Conservation (phyloP, 1,284 basidiomycete genomes). For the Polyporus tsugae region DNA sequence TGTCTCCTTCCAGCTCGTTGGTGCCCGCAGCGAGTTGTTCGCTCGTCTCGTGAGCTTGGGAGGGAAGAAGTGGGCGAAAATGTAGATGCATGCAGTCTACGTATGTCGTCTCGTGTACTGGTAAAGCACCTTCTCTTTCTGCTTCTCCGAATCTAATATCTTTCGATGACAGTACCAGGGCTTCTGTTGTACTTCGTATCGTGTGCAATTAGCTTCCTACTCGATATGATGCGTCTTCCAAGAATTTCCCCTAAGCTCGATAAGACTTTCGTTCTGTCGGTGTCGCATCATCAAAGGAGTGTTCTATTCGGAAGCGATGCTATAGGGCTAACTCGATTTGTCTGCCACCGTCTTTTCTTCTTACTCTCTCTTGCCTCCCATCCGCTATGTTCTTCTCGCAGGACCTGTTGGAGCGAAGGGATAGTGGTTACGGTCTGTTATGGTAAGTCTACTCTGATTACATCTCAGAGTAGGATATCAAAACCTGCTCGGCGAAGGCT, state of each 20-base stretch:
- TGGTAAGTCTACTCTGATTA: constrained; percentile 56
- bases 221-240: neutral
- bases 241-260: neutral
- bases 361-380: neutral
- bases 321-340: neutral
- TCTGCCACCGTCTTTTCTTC: neutral
- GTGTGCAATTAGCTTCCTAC: neutral
- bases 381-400: constrained; percentile 76
- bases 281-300: neutral
- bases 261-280: neutral
- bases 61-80: constrained; percentile 48
- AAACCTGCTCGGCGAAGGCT: constrained; percentile 60
- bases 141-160: neutral
- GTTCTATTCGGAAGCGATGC: neutral
- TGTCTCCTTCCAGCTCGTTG: constrained; percentile 67
- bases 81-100: constrained; percentile 13
- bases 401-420: constrained; percentile 75
- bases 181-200: neutral
- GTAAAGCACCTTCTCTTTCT: neutral
- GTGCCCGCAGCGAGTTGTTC: constrained; percentile 70
- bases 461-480: neutral
- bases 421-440: constrained; percentile 82
- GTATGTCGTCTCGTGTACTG: neutral
- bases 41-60: constrained; percentile 66
- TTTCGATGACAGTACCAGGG: neutral